Evolutionary conservation across 2,329 filamentous ascomycete genomes (phyloP).

Genomic region (Ciborinia camelliae): DNA sequence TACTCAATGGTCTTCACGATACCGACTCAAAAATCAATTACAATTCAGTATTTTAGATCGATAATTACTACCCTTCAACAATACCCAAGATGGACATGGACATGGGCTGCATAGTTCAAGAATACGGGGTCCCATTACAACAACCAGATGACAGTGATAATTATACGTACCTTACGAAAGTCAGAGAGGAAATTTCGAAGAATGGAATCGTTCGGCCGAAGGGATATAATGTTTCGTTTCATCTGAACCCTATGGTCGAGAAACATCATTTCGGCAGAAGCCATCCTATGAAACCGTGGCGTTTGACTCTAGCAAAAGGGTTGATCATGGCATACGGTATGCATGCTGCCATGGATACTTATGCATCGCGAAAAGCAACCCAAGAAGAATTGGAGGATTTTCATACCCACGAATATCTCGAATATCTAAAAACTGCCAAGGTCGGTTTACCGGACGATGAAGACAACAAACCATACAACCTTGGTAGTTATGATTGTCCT

Average conservation of each 20-base stretch:
- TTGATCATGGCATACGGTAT: slow-evolving; percentile 93
- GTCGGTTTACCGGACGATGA: slow-evolving; percentile 66
- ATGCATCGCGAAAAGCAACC: slow-evolving; percentile 77
- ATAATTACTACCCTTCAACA: neutral
- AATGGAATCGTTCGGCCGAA: slow-evolving; percentile 75
- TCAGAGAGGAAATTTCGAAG: slow-evolving; percentile 40
- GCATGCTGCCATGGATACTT: slow-evolving; percentile 95
- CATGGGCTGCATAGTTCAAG: slow-evolving; percentile 34
- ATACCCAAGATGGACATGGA: slow-evolving; percentile 32
- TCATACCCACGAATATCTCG: slow-evolving; percentile 84
- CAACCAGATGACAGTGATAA: slow-evolving; percentile 35
- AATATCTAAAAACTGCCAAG: slow-evolving; percentile 74
- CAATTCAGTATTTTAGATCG: neutral
- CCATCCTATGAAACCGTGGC: slow-evolving; percentile 99
- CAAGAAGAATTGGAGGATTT: slow-evolving; percentile 85
- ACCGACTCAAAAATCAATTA: neutral
- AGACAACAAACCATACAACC: slow-evolving; percentile 65
- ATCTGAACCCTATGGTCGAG: slow-evolving; percentile 92
- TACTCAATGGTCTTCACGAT: neutral
- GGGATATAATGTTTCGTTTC: slow-evolving; percentile 90
- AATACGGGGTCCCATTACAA: slow-evolving; percentile 34
- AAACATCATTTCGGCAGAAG: slow-evolving; percentile 95
- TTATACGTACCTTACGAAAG: slow-evolving; percentile 28
- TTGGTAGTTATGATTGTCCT: slow-evolving; percentile 88
- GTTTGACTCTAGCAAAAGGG: slow-evolving; percentile 89